phyloP scores from a whole-genome alignment of 306 rosid genomes.

The Pachyrhizus erosus region DNA sequence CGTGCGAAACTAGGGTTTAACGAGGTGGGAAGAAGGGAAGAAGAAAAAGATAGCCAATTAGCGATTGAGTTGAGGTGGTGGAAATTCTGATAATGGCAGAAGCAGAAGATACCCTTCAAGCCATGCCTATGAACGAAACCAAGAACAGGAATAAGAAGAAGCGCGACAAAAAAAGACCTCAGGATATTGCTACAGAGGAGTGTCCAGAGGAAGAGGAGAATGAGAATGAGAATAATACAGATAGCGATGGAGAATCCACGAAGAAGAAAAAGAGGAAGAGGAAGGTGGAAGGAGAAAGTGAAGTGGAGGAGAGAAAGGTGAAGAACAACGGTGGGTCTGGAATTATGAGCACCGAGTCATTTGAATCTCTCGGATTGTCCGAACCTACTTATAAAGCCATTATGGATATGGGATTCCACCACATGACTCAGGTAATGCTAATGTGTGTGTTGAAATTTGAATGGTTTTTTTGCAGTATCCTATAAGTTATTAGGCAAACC shows the following conservation, averaged over 20 bases:
- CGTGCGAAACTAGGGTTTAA: constrained; percentile 37
- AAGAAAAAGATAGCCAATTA: not conserved
- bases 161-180: constrained; percentile 56
- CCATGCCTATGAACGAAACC: constrained; percentile 35
- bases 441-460: not conserved
- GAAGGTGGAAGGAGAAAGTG: constrained; percentile 25
- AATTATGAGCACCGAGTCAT: constrained; percentile 70
- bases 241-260: constrained; percentile 29
- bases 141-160: constrained; percentile 41
- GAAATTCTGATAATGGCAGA: constrained; percentile 50
- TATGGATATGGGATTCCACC: constrained; percentile 63
- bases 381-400: constrained; percentile 66
- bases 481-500: not conserved
- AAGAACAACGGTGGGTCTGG: constrained; percentile 59
- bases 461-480: not conserved
- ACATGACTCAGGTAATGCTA: constrained; percentile 74
- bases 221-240: constrained; percentile 17
- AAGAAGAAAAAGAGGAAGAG: constrained; percentile 41
- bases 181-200: constrained; percentile 34
- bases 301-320: constrained; percentile 44
- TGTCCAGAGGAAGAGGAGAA: constrained; percentile 34
- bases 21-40: not conserved
- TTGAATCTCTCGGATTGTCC: constrained; percentile 65
- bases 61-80: not conserved
- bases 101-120: constrained; percentile 31